Evolutionary conservation across 345 rosid species (phyloP).

Genomic region (Iberis pinnata): DNA sequence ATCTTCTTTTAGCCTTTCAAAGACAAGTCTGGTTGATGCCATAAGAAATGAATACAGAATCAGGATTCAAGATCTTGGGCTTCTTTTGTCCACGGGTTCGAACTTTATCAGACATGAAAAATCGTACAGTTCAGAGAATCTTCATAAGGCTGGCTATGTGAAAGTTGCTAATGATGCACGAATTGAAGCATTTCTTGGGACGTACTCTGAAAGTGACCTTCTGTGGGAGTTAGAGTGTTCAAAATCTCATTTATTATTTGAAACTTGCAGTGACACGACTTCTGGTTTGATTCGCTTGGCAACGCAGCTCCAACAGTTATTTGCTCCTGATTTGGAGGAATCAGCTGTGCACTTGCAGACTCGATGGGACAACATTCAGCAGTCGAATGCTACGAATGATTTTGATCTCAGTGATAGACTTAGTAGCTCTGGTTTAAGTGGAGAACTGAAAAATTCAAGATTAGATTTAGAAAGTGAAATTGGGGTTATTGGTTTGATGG

Average conservation of each 20-base stretch:
- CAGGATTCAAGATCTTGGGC: slow-evolving; percentile 73
- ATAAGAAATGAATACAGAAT: slow-evolving; percentile 46
- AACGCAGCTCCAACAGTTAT: slow-evolving; percentile 68
- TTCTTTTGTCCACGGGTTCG: slow-evolving; percentile 58
- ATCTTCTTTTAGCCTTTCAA: slow-evolving; percentile 63
- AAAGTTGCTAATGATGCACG: slow-evolving; percentile 74
- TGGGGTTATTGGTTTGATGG: slow-evolving; percentile 52
- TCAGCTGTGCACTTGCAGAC: slow-evolving; percentile 74
- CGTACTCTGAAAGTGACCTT: slow-evolving; percentile 46
- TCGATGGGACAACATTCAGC: slow-evolving; percentile 65
- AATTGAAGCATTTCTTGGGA: slow-evolving; percentile 56
- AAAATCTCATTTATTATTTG: slow-evolving; percentile 54
- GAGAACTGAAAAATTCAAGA: slow-evolving; percentile 31
- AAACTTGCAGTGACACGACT: slow-evolving; percentile 86
- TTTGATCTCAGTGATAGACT: slow-evolving; percentile 31
- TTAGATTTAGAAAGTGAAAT: slow-evolving; percentile 28
- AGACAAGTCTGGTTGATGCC: slow-evolving; percentile 34
- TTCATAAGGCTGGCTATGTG: slow-evolving; percentile 58
- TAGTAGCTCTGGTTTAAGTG: slow-evolving; percentile 35
- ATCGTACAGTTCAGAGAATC: slow-evolving; percentile 52
- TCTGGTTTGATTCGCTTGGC: slow-evolving; percentile 64
- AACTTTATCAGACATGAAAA: slow-evolving; percentile 44
- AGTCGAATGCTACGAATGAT: slow-evolving; percentile 40
- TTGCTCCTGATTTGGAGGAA: slow-evolving; percentile 92
- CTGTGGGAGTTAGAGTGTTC: slow-evolving; percentile 77